Percentiles rank a stretch among this genome's conserved stretches.
Evolutionary conservation across 2,329 filamentous ascomycete genomes (phyloP).

Genomic region (Aspergillus ibericus): DNA sequence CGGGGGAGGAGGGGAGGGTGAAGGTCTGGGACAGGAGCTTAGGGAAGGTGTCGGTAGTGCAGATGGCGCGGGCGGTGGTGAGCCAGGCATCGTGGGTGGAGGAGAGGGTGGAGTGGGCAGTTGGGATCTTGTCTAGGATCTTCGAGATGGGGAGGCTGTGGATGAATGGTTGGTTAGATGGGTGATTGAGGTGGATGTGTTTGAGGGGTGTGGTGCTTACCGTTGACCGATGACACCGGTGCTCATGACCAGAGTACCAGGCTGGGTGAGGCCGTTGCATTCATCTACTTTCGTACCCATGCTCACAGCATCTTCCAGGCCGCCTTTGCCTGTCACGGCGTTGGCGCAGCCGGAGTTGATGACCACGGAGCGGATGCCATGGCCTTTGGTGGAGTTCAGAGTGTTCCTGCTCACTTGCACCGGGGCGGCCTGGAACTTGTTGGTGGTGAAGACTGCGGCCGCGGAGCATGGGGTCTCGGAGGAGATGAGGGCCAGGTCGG

Average conservation of each 20-base stretch:
- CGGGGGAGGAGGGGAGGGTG: conserved; percentile 75
- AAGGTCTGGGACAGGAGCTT: conserved; percentile 88
- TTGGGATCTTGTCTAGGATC: conserved; percentile 79
- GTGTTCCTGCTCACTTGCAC: conserved; percentile 80
- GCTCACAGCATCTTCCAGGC: conserved; percentile 78
- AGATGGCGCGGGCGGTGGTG: conserved; percentile 82
- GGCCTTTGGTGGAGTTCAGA: conserved; percentile 64
- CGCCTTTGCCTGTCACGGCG: conserved; percentile 88
- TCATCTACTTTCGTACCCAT: conserved; percentile 82
- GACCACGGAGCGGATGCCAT: conserved; percentile 75
- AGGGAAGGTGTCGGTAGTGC: conserved; percentile 97
- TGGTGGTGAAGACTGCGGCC: conserved; percentile 94
- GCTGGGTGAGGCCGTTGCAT: conserved; percentile 54
- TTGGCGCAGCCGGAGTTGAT: conserved; percentile 97
- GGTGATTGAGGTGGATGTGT: background rate
- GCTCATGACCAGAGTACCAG: conserved; percentile 90
- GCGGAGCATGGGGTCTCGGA: conserved; percentile 84
- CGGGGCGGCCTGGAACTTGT: conserved; percentile 95
- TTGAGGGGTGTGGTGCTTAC: conserved; percentile 45
- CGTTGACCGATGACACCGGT: conserved; percentile 96
- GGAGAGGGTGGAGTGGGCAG: conserved; percentile 69
- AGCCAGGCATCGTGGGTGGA: conserved; percentile 84
- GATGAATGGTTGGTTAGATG: background rate
- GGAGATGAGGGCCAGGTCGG: conserved; percentile 83
- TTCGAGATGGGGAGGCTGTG: conserved; percentile 80